These are phyloP conservation scores for Immersiporthe knoxdaviesiana DNA, from an alignment of 2,329 filamentous ascomycete species.

Conservation along the genomic window DNA sequence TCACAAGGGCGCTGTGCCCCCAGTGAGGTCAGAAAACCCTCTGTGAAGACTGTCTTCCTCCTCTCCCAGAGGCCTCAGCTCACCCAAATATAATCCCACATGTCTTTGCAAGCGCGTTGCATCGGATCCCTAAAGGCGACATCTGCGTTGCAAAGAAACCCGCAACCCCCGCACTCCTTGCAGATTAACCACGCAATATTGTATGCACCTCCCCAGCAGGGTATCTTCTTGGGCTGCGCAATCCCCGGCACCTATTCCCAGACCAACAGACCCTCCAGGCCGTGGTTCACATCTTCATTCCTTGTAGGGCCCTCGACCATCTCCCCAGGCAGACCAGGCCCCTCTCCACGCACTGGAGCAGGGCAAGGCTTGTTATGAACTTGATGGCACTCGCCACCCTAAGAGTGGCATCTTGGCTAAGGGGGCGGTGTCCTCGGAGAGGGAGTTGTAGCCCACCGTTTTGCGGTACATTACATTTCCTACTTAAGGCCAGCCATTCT, in stretches of 20 bases:
- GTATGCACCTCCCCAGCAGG: conserved; percentile 11
- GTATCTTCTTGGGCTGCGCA: background rate
- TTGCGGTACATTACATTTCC: conserved; percentile 8
- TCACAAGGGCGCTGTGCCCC: no score
- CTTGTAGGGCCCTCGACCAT: conserved; percentile 5
- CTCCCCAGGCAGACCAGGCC: conserved; percentile 10
- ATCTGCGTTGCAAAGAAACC: conserved; percentile 14
- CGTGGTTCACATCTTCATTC: conserved; percentile 9
- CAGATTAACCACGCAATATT: conserved; percentile 7
- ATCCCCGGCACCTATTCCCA: conserved; percentile 1
- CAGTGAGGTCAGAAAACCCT: no score
- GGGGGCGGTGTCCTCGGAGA: background rate
- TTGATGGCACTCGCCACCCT: conserved; percentile 12
- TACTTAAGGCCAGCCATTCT: conserved; percentile 4
- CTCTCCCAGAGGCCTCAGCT: no score
- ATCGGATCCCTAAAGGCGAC: conserved; percentile 9
- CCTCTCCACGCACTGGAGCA: conserved; percentile 15
- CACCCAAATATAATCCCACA: no score
- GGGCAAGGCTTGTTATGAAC: conserved; percentile 11
- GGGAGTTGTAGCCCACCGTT: conserved; percentile 11
- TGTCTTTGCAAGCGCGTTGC: no score
- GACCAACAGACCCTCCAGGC: conserved; percentile 5
- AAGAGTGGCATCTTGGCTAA: conserved; percentile 5
- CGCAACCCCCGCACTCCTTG: conserved; percentile 11
- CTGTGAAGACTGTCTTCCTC: no score